A percentile compares a stretch with the other conserved stretches of the same genome.
These are phyloP conservation scores for Thozetella sp. DNA, from an alignment of 495 filamentous ascomycete genomes.

Conservation along the genomic window DNA sequence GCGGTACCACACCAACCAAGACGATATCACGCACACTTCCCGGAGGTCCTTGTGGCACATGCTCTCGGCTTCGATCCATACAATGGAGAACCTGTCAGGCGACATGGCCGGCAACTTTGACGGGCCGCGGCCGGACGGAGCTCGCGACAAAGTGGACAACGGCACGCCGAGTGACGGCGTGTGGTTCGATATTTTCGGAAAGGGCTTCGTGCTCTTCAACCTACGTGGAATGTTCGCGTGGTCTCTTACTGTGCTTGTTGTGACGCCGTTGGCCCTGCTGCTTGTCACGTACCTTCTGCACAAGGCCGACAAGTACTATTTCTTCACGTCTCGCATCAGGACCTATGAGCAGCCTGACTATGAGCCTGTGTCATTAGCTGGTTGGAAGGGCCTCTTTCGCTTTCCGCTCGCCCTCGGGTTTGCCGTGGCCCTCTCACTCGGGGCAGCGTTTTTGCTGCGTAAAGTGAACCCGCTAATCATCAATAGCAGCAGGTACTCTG, in stretches of 20 bases:
- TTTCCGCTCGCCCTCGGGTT: conserved; percentile 77
- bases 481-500: conserved; percentile 82
- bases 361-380: conserved; percentile 66
- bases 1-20: conserved; percentile 89
- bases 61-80: conserved; percentile 78
- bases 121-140: conserved; percentile 57
- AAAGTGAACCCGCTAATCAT: conserved; percentile 87
- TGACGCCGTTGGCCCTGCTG: conserved; percentile 71
- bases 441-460: conserved; percentile 70
- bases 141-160: conserved; percentile 61
- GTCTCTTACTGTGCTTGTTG: conserved; percentile 79
- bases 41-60: conserved; percentile 88
- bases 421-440: conserved; percentile 70
- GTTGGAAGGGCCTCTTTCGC: conserved; percentile 79
- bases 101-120: conserved; percentile 68
- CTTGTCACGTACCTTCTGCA: conserved; percentile 67
- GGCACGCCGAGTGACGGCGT: conserved; percentile 73
- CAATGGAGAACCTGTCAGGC: conserved; percentile 68
- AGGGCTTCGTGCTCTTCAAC: conserved; percentile 74
- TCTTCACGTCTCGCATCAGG: conserved; percentile 61
- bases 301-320: conserved; percentile 79
- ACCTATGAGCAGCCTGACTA: conserved; percentile 60
- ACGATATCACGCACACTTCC: conserved; percentile 79
- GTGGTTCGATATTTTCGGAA: conserved; percentile 94
- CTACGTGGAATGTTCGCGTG: conserved; percentile 85